A percentile compares a stretch with the other conserved stretches of the same genome.
Evolutionary conservation across 495 filamentous ascomycete species (phyloP).

Genomic region (Aspergillus taichungensis): DNA sequence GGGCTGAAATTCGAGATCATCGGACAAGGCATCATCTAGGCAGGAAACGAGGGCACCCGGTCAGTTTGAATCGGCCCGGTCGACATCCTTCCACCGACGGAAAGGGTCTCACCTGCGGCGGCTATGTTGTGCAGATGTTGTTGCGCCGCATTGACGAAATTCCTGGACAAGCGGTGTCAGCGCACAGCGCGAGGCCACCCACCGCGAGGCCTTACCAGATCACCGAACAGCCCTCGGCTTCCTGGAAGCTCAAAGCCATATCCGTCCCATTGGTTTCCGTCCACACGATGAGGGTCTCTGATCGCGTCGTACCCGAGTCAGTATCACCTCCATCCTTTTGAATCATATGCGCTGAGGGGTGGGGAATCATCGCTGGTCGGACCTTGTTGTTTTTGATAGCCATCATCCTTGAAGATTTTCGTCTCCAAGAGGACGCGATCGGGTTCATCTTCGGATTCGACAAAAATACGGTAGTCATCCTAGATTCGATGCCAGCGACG

Average conservation of each 20-base stretch:
- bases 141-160: slow-evolving; percentile 82
- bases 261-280: slow-evolving; percentile 81
- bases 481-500: slow-evolving; percentile 16
- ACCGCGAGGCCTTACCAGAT: slow-evolving; percentile 61
- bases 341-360: slow-evolving; percentile 5
- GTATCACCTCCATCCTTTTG: slow-evolving; percentile 1
- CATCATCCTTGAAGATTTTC: slow-evolving; percentile 87
- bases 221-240: slow-evolving; percentile 83
- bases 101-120: slow-evolving; percentile 37
- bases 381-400: slow-evolving; percentile 98
- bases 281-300: slow-evolving; percentile 97
- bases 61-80: slow-evolving; percentile 1
- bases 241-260: slow-evolving; percentile 98
- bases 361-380: slow-evolving; percentile 14
- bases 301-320: slow-evolving; percentile 17
- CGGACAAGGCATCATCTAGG: slow-evolving; percentile 80
- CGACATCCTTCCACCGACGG: slow-evolving; percentile 1
- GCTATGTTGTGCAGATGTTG: slow-evolving; percentile 48
- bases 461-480: slow-evolving; percentile 80
- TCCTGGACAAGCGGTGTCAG: slow-evolving; percentile 47
- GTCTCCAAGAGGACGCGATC: slow-evolving; percentile 76
- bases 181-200: background rate
- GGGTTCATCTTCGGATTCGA: slow-evolving; percentile 88
- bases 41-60: slow-evolving; percentile 1
- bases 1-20: slow-evolving; percentile 72